A percentile compares a stretch with the other conserved stretches of the same genome.
Conservation (phyloP, 176 grass and related monocot species). For the Ensete glaucum region DNA sequence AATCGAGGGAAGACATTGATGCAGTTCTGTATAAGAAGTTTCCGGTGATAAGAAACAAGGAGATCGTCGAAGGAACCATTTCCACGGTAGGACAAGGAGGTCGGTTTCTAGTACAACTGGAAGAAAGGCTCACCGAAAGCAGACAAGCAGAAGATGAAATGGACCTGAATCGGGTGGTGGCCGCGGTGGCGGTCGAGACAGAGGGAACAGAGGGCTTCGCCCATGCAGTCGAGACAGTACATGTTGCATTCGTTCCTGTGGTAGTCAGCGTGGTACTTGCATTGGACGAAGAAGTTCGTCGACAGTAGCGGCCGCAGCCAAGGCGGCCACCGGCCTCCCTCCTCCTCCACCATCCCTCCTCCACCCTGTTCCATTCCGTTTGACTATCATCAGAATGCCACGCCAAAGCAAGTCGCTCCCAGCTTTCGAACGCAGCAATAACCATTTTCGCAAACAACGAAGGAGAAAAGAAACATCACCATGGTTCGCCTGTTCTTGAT, state of each 20-base stretch:
- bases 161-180: neutral
- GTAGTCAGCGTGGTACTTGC: neutral
- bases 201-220: neutral
- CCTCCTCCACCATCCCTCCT: neutral
- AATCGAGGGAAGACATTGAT: neutral
- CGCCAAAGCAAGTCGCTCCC: neutral
- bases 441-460: neutral
- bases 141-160: neutral
- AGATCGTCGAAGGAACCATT: neutral
- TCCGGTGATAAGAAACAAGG: neutral
- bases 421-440: neutral
- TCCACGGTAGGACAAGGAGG: neutral
- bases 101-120: neutral
- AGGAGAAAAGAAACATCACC: neutral
- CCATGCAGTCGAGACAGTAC: conserved; percentile 8
- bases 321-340: neutral
- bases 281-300: conserved; percentile 1
- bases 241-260: conserved; percentile 10
- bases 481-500: neutral
- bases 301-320: neutral
- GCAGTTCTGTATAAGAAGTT: too few relatives aligned
- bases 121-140: neutral
- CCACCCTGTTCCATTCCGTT: neutral
- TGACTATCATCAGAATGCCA: neutral
- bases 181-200: neutral